Conservation (phyloP, 306 rosid genomes). For the Spatholobus suberectus region DNA sequence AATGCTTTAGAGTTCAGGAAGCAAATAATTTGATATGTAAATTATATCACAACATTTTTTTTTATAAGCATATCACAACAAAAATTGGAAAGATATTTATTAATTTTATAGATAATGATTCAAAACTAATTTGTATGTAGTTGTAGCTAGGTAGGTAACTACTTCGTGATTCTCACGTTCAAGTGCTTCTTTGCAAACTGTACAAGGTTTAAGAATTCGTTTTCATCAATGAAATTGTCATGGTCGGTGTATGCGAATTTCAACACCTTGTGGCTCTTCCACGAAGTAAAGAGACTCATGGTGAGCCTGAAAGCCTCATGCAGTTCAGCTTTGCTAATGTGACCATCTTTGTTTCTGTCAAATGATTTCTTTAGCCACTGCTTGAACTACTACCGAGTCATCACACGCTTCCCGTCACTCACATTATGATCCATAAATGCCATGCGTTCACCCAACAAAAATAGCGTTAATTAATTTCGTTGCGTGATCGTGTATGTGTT, state of each 20-base stretch:
- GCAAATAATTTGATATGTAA: background rate
- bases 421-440: slow-evolving; percentile 29
- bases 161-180: slow-evolving; percentile 37
- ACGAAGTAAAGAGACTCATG: background rate
- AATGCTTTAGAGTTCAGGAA: too few relatives aligned
- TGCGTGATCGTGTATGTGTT: background rate
- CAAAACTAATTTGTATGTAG: background rate
- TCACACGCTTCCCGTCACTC: slow-evolving; percentile 38
- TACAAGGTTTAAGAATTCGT: slow-evolving; percentile 38
- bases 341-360: slow-evolving; percentile 34
- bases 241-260: slow-evolving; percentile 24
- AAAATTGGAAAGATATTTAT: background rate
- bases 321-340: slow-evolving; percentile 33
- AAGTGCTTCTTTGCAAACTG: slow-evolving; percentile 38
- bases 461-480: background rate
- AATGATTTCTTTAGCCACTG: slow-evolving; percentile 43
- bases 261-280: slow-evolving; percentile 23
- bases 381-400: slow-evolving; percentile 41
- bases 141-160: background rate
- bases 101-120: background rate
- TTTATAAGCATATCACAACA: too few relatives aligned
- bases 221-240: slow-evolving; percentile 36
- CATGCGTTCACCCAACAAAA: background rate
- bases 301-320: slow-evolving; percentile 20
- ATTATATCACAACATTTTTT: background rate